These are phyloP conservation scores for Ascochyta lentis DNA, from an alignment of 2,329 filamentous ascomycete genomes.

Conservation along the genomic window DNA sequence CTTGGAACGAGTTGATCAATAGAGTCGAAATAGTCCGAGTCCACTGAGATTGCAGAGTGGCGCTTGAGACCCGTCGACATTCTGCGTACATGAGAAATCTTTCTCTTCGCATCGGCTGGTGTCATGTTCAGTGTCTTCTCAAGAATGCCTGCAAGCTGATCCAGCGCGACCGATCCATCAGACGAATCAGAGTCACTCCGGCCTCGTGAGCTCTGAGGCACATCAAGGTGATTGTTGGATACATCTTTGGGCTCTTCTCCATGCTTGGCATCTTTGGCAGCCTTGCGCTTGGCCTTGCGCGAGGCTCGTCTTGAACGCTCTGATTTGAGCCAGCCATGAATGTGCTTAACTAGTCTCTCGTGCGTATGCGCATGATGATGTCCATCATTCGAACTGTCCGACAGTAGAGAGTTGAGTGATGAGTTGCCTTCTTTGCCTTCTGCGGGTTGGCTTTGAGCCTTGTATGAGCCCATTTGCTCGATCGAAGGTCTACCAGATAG, in stretches of 20 bases:
- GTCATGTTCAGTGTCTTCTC: slow-evolving; percentile 66
- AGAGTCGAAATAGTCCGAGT: slow-evolving; percentile 84
- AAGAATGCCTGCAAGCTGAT: slow-evolving; percentile 80
- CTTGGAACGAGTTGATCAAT: slow-evolving; percentile 79
- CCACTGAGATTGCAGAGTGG: slow-evolving; percentile 69
- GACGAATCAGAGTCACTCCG: slow-evolving; percentile 66
- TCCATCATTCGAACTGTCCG: slow-evolving; percentile 37
- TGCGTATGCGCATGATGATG: slow-evolving; percentile 34
- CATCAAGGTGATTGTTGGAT: slow-evolving; percentile 5
- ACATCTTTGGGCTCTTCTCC: not conserved
- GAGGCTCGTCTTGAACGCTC: slow-evolving; percentile 73
- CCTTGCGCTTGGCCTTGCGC: slow-evolving; percentile 59
- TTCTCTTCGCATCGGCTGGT: slow-evolving; percentile 42
- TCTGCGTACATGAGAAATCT: slow-evolving; percentile 33
- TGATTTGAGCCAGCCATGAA: slow-evolving; percentile 82
- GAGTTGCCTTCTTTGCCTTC: slow-evolving; percentile 33
- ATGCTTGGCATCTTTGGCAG: slow-evolving; percentile 53
- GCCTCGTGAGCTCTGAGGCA: slow-evolving; percentile 43
- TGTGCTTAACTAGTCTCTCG: slow-evolving; percentile 68
- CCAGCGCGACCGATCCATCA: slow-evolving; percentile 72
- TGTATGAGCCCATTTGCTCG: slow-evolving; percentile 38
- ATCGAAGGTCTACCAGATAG: slow-evolving; percentile 52
- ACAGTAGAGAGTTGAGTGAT: slow-evolving; percentile 39
- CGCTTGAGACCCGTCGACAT: slow-evolving; percentile 49
- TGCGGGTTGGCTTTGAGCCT: slow-evolving; percentile 18